A percentile compares a stretch with the other conserved stretches of the same genome.
Evolutionary conservation across 2,329 filamentous ascomycete genomes (phyloP).

Genomic region (Gnomoniopsis sp.): DNA sequence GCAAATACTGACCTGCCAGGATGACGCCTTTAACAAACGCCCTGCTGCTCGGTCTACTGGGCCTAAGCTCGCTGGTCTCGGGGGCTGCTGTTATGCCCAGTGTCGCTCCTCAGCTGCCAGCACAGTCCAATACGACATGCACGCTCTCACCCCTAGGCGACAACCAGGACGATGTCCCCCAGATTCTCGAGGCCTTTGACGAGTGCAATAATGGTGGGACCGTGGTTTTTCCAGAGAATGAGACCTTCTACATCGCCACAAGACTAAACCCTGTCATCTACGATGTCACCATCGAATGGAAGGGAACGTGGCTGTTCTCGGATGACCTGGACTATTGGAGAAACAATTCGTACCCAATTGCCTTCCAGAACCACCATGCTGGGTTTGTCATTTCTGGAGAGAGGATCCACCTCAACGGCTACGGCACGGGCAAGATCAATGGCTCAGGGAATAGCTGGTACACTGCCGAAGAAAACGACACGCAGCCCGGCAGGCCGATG

Average conservation of each 20-base stretch:
- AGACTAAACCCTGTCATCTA: slow-evolving; percentile 46
- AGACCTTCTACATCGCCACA: slow-evolving; percentile 48
- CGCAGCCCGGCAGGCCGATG: slow-evolving; percentile 51
- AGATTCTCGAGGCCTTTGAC: slow-evolving; percentile 25
- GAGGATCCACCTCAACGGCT: slow-evolving; percentile 48
- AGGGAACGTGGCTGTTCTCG: slow-evolving; percentile 48
- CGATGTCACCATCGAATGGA: slow-evolving; percentile 50
- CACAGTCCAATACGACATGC: slow-evolving; percentile 21
- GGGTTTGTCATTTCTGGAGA: slow-evolving; percentile 48
- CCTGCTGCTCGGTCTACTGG: slow-evolving; percentile 2
- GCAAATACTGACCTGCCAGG: not conserved
- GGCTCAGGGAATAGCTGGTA: slow-evolving; percentile 56
- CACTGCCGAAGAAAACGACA: slow-evolving; percentile 40
- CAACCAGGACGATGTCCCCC: slow-evolving; percentile 23
- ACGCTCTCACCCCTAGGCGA: slow-evolving; percentile 21
- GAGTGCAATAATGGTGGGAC: slow-evolving; percentile 28
- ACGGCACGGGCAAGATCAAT: slow-evolving; percentile 49
- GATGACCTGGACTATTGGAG: slow-evolving; percentile 53
- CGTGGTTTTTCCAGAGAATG: slow-evolving; percentile 46
- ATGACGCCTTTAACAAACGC: not conserved
- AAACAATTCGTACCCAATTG: slow-evolving; percentile 47
- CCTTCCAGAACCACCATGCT: slow-evolving; percentile 54
- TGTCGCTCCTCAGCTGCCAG: slow-evolving; percentile 13
- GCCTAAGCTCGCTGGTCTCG: slow-evolving; percentile 3
- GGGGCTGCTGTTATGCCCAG: not conserved